A percentile compares a stretch with the other conserved stretches of the same genome.
phyloP scores from a whole-genome alignment of 768 basidiomycete species.

The Panaeolus cyanescens region DNA sequence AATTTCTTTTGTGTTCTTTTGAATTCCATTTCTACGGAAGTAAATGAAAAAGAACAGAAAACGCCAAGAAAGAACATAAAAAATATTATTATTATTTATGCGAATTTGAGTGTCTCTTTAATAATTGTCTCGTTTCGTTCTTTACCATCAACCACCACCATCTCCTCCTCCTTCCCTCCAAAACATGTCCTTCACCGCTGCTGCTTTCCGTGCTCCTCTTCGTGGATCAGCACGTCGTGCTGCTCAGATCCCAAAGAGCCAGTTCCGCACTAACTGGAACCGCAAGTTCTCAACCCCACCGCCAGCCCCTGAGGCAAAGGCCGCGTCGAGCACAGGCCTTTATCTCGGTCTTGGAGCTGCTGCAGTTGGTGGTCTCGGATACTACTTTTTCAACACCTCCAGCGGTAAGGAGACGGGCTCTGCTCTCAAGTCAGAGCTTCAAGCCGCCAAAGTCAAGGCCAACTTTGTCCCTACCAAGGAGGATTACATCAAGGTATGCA shows the following conservation, averaged over 20 bases:
- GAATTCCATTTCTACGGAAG: neutral
- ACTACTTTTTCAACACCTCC: slow-evolving; percentile 62
- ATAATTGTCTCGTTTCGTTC: slow-evolving; percentile 14
- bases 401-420: slow-evolving; percentile 52
- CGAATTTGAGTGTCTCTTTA: neutral
- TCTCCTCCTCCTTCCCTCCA: slow-evolving; percentile 10
- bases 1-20: neutral
- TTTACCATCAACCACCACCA: slow-evolving; percentile 22
- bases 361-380: slow-evolving; percentile 58
- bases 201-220: slow-evolving; percentile 51
- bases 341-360: slow-evolving; percentile 65
- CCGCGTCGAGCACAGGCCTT: slow-evolving; percentile 57
- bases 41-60: neutral
- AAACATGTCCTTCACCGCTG: slow-evolving; percentile 51
- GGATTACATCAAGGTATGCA: slow-evolving; percentile 84
- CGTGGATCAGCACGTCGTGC: slow-evolving; percentile 51
- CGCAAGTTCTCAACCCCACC: slow-evolving; percentile 61
- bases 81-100: too few species aligned
- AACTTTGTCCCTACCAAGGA: slow-evolving; percentile 78
- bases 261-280: slow-evolving; percentile 42
- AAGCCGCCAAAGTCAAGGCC: slow-evolving; percentile 61
- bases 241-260: slow-evolving; percentile 21
- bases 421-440: slow-evolving; percentile 60
- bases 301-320: slow-evolving; percentile 41
- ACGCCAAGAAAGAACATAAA: neutral